Base-by-base conservation (phyloP, 2,329 filamentous ascomycete species). In the Blastomyces gilchristii region DNA sequence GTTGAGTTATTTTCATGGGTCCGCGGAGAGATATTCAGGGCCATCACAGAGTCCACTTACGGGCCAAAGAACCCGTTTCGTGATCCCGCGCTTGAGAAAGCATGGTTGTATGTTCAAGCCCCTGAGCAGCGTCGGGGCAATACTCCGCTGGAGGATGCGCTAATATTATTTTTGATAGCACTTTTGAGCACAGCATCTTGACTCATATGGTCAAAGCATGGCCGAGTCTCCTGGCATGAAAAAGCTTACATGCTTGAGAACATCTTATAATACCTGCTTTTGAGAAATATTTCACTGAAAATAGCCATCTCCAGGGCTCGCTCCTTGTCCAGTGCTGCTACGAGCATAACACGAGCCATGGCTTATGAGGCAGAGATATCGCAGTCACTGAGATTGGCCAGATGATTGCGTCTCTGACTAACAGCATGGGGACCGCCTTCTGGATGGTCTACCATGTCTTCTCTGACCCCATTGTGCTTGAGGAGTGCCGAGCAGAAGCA, bases 331-430 rank as follows among this genome's bases (percentile, higher is more conserved):
- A 70, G 37, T 71, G 73, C 25, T 76, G 78, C 56, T 75, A 74
- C 60, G 67, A 76, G 37, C 68, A 67, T 1, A 73, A 73, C 59
- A 66, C 65, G 0, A 63, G 69, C 22, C 67, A 74, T 60, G 71
- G 73, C 0, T 67, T 80, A 3, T 62, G 70, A 1, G 52, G 73
- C 0, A 65, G 66, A 28, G 77, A 80, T 64, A 75, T 76, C 3
- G 77, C 76, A 7, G 71, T 74, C 47, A 74, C 75, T 62, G 77
- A 80, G 64, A 73, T 78, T 58, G 78, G 74, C 12, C 72, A 73
- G 1, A 72, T 73, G 0, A 71, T 79, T 58, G 78, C 74, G 0
- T 67, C 78, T 39, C 67, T 80, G 1, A 73, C 73, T 22, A 81
- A 79, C 60, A 78, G 75, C 0, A 69, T 71, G 0, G 75, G 76